Base-by-base conservation (phyloP, 2,329 filamentous ascomycete genomes). In the Tolypocladium capitatum region DNA sequence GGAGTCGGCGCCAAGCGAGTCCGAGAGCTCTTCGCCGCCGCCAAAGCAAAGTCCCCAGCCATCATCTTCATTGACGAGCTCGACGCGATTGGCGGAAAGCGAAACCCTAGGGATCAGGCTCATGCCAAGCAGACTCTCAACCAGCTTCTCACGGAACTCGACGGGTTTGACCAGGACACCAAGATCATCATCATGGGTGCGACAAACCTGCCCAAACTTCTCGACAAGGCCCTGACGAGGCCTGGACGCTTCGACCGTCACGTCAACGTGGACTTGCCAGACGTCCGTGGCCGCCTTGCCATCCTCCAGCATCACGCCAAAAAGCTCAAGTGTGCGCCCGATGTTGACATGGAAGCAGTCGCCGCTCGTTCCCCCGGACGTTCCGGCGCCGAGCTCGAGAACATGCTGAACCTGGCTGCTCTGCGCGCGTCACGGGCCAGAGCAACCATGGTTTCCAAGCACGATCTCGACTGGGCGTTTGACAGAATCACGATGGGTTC, bases 41-140 rank as follows among this genome's bases (percentile, higher is more conserved):
- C 91, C 54, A 86, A 89, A 56, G 66, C 74, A 53, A 96, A 97
- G 70, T 83, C 89, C 3, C 91, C 91, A 27, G 79, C 87, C 16
- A 98, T 98, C 65, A 84, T 97, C 52, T 96, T 95, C 70, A 94
- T 94, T 55, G 91, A 96, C 62, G 89, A 95, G 64, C 70, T 95
- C 48, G 88, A 95, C 66, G 92, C 92, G 46, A 92, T 98, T 57
- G 92, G 92, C 58, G 88, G 89, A 49, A 94, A 92, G 69, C 81
- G 92, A 53, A 94, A 96, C 59, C 86, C 92, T 43, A 77, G 89
- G 49, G 94, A 98, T 65, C 88, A 90, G 27, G 87, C 89, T 14
- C 95, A 98, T 62, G 86, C 91, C 54, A 96, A 96, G 65, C 94
- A 98, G 68, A 98, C 92, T 0, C 76, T 98, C 53, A 98, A 98